A percentile compares a stretch with the other conserved stretches of the same genome.
Evolutionary conservation across 164 flowering plant species (phyloP).

Genomic region (Chloranthus sessilifolius): DNA sequence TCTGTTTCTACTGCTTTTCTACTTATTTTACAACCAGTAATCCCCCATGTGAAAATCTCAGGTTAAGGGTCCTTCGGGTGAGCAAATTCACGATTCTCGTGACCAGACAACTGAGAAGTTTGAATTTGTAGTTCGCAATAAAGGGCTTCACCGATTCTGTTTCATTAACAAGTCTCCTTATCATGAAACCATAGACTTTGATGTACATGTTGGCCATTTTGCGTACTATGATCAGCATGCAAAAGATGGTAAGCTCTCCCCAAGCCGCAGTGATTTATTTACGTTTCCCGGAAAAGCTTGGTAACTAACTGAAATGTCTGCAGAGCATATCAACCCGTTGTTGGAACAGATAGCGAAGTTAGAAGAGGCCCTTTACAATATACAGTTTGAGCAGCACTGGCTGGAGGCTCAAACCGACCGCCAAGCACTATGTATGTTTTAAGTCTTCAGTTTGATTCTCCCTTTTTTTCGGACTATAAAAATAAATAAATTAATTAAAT

Average conservation of each 20-base stretch:
- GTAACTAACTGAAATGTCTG: slow-evolving; percentile 7
- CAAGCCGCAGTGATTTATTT: not conserved
- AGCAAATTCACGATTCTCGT: slow-evolving; percentile 78
- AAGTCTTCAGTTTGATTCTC: not conserved
- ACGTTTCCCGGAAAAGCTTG: not conserved
- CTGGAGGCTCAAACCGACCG: slow-evolving; percentile 95
- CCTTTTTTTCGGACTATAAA: not conserved
- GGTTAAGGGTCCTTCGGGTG: slow-evolving; percentile 89
- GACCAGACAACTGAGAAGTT: slow-evolving; percentile 72
- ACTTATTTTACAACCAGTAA: too few species aligned
- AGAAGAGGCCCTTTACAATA: slow-evolving; percentile 85
- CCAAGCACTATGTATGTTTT: slow-evolving; percentile 67
- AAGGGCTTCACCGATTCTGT: slow-evolving; percentile 83
- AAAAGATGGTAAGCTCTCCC: slow-evolving; percentile 47
- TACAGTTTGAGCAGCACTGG: slow-evolving; percentile 98
- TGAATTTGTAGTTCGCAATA: slow-evolving; percentile 66
- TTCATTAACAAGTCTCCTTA: slow-evolving; percentile 66
- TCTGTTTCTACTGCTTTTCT: slow-evolving; percentile 2
- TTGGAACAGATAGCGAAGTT: slow-evolving; percentile 75
- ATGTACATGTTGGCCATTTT: slow-evolving; percentile 50
- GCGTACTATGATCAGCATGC: slow-evolving; percentile 53
- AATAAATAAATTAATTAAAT: too few species aligned
- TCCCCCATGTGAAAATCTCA: slow-evolving; percentile 34
- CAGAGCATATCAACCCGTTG: slow-evolving; percentile 92
- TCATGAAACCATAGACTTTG: slow-evolving; percentile 60